Evolutionary conservation across 805 yeast species (phyloP).

Genomic region (Cyberlindnera xylosilytica): DNA sequence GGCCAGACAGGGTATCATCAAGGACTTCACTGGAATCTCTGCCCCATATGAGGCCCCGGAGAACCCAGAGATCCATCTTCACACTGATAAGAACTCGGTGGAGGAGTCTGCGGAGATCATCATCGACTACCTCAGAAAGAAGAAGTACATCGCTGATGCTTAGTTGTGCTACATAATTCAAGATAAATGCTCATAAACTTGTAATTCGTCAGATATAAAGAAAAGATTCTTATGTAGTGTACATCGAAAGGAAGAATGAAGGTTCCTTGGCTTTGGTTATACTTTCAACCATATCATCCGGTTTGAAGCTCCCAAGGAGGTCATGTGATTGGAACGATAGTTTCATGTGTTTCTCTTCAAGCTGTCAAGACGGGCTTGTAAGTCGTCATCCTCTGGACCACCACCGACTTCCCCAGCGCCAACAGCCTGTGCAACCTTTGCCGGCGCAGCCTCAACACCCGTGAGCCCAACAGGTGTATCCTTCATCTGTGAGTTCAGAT

Average conservation of each 20-base stretch:
- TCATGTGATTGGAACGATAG: no score
- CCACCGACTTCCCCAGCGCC: conserved; percentile 48
- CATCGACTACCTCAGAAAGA: conserved; percentile 58
- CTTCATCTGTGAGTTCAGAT: conserved; percentile 50
- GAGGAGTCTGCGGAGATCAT: conserved; percentile 81
- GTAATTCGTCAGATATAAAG: neutral
- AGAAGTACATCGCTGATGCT: conserved; percentile 32
- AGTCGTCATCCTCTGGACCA: conserved; percentile 51
- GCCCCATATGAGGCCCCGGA: conserved; percentile 96
- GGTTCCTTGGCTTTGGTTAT: no score
- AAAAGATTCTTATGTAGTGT: no score
- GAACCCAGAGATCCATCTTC: conserved; percentile 76
- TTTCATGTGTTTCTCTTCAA: conserved; percentile 47
- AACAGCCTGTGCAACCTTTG: conserved; percentile 49
- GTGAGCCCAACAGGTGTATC: conserved; percentile 40
- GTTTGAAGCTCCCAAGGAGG: no score
- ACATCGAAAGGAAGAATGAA: no score
- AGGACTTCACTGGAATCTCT: conserved; percentile 91
- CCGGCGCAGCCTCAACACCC: conserved; percentile 23
- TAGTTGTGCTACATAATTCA: no score
- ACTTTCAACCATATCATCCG: no score
- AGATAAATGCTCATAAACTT: neutral
- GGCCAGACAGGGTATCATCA: conserved; percentile 92
- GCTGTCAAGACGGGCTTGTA: conserved; percentile 85
- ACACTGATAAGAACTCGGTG: conserved; percentile 64